Evolutionary conservation across 306 rosid species (phyloP).

Genomic region (Gynostemma pentaphyllum): DNA sequence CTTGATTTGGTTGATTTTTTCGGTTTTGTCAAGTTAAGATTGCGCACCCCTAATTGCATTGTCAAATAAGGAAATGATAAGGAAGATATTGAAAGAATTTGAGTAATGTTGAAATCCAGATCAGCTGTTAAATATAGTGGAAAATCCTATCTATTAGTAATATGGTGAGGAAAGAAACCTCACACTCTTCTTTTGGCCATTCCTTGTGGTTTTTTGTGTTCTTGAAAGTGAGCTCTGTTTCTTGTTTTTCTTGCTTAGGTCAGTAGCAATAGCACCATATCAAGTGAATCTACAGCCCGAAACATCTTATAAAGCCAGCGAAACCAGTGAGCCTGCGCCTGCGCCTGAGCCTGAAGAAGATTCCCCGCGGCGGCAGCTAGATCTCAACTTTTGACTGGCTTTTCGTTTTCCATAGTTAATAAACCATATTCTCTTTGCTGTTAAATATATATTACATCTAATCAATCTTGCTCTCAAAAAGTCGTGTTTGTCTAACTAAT

Average conservation of each 20-base stretch:
- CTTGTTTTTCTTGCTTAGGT: slow-evolving; percentile 26
- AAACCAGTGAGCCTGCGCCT: neutral
- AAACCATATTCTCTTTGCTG: no score
- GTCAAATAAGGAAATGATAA: no score
- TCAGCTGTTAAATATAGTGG: no score
- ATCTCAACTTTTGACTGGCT: slow-evolving; percentile 4
- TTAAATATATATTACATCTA: neutral
- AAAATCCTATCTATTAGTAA: neutral
- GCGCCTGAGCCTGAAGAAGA: neutral
- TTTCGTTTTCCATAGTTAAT: neutral
- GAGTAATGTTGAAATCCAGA: no score
- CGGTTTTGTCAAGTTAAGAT: no score
- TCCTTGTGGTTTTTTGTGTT: neutral
- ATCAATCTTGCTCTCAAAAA: neutral
- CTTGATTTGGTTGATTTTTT: no score
- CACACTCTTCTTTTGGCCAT: neutral
- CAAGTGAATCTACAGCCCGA: slow-evolving; percentile 23
- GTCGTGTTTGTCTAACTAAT: neutral
- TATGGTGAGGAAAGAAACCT: neutral
- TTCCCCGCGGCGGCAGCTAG: neutral
- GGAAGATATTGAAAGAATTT: no score
- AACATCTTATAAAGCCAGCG: slow-evolving; percentile 1
- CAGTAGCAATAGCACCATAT: slow-evolving; percentile 50
- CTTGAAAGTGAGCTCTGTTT: neutral
- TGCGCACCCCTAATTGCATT: no score